A percentile compares a stretch with the other conserved stretches of the same genome.
phyloP scores from a whole-genome alignment of 2,329 filamentous ascomycete species.

The Xylaria arbuscula region DNA sequence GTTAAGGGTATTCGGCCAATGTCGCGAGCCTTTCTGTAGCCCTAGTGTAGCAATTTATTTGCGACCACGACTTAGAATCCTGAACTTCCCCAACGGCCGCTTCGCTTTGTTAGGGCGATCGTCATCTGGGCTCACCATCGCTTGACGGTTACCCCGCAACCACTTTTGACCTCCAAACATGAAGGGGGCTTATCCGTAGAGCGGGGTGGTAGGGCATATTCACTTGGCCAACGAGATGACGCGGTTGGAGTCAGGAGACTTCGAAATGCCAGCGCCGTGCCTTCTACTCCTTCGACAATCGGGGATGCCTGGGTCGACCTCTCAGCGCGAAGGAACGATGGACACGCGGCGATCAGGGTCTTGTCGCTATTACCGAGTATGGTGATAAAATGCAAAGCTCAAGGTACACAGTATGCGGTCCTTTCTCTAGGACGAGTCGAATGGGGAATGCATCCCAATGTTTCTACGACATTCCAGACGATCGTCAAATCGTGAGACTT shows the following conservation, averaged over 20 bases:
- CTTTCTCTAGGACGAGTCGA: constrained; percentile 9
- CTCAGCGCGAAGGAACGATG: constrained; percentile 13
- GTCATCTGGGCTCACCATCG: constrained; percentile 20
- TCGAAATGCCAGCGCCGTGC: constrained; percentile 30
- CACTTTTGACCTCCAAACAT: constrained; percentile 23
- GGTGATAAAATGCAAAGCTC: constrained; percentile 18
- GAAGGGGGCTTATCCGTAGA: constrained; percentile 16
- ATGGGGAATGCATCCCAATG: constrained; percentile 26
- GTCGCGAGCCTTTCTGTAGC: constrained; percentile 8
- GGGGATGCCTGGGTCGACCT: constrained; percentile 16
- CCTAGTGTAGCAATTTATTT: constrained; percentile 18
- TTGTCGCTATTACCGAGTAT: constrained; percentile 8
- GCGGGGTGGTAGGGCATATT: not conserved
- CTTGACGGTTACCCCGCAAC: constrained; percentile 39
- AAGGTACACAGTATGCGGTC: constrained; percentile 30
- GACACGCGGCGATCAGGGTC: constrained; percentile 28
- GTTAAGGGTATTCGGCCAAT: constrained; percentile 24
- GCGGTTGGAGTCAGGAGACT: constrained; percentile 34
- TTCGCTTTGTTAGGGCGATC: constrained; percentile 28
- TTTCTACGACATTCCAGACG: constrained; percentile 22
- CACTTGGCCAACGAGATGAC: constrained; percentile 31
- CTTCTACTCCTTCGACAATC: constrained; percentile 33
- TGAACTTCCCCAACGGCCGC: constrained; percentile 19
- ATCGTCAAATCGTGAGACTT: constrained; percentile 11
- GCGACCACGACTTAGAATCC: constrained; percentile 24